A percentile compares a stretch with the other conserved stretches of the same genome.
phyloP scores from a whole-genome alignment of 2,329 filamentous ascomycete species.

The Rugonectria rugulosa region DNA sequence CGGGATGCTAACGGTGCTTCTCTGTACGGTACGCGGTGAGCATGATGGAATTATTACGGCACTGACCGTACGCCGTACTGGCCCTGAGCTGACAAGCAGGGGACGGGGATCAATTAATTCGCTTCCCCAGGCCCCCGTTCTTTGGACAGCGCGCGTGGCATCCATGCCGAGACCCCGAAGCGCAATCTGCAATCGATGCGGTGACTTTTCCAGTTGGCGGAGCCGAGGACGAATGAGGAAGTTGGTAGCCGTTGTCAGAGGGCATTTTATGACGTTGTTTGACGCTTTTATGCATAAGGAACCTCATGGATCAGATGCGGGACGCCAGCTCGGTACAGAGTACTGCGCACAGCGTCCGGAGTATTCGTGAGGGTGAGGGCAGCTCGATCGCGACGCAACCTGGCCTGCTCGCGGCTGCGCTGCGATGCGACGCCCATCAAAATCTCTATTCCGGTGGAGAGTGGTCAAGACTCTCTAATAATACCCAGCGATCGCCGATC shows the following conservation, averaged over 20 bases:
- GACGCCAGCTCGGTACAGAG: no score
- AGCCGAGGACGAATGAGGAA: constrained; percentile 30
- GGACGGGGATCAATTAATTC: not conserved
- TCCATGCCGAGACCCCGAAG: constrained; percentile 29
- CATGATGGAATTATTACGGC: constrained; percentile 15
- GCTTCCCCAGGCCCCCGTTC: constrained; percentile 27
- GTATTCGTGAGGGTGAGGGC: constrained; percentile 3
- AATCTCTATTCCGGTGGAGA: constrained; percentile 20
- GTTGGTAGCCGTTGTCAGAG: constrained; percentile 18
- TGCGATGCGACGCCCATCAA: constrained; percentile 22
- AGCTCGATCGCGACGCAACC: constrained; percentile 18
- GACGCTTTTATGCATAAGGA: no score
- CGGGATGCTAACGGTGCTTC: not conserved
- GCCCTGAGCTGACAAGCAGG: constrained; percentile 10
- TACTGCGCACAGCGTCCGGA: not conserved
- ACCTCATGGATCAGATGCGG: no score
- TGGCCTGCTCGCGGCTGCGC: constrained; percentile 1
- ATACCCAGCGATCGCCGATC: constrained; percentile 31
- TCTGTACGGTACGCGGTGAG: not conserved
- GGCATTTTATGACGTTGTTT: constrained; percentile 20
- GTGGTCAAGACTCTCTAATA: not conserved
- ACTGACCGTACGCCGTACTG: no score
- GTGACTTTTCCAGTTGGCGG: constrained; percentile 24
- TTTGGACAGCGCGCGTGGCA: constrained; percentile 30
- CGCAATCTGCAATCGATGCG: constrained; percentile 31